Conservation (phyloP, 140 eudicot species). For the Flaveria floridana region DNA sequence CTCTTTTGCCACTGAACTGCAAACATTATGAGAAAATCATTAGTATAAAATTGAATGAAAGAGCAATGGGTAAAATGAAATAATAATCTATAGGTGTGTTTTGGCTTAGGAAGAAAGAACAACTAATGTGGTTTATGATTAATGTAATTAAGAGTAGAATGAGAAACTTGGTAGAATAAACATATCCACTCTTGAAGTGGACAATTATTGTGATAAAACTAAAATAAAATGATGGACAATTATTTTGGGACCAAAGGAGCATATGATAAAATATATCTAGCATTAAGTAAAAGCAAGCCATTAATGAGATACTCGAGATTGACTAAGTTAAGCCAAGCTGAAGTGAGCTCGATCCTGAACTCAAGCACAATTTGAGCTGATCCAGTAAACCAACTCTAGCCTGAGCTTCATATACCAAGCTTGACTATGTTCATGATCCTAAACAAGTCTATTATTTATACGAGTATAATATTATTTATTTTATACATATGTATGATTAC, state of each 20-base stretch:
- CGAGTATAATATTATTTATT: not conserved
- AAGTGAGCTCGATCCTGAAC: not conserved
- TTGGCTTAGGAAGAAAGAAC: not conserved
- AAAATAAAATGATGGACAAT: not conserved
- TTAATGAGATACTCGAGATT: not conserved
- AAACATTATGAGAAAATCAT: not conserved
- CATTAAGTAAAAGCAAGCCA: not conserved
- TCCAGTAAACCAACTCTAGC: not conserved
- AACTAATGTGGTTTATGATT: too few species aligned
- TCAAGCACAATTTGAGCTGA: not conserved
- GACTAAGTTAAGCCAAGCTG: not conserved
- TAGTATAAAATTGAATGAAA: not conserved
- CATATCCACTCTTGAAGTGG: not conserved
- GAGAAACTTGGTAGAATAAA: not conserved
- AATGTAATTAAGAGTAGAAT: not conserved
- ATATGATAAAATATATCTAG: not conserved
- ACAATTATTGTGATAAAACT: not conserved
- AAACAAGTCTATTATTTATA: not conserved
- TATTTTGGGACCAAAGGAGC: not conserved
- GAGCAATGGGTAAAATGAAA: not conserved
- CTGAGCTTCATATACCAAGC: not conserved
- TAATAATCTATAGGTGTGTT: not conserved
- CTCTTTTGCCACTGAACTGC: conserved; percentile 77
- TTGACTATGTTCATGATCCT: not conserved
- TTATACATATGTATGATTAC: too few species aligned